These are phyloP conservation scores for Solanum gracilifrons DNA, from an alignment of 257 asterid genomes.

Conservation along the genomic window DNA sequence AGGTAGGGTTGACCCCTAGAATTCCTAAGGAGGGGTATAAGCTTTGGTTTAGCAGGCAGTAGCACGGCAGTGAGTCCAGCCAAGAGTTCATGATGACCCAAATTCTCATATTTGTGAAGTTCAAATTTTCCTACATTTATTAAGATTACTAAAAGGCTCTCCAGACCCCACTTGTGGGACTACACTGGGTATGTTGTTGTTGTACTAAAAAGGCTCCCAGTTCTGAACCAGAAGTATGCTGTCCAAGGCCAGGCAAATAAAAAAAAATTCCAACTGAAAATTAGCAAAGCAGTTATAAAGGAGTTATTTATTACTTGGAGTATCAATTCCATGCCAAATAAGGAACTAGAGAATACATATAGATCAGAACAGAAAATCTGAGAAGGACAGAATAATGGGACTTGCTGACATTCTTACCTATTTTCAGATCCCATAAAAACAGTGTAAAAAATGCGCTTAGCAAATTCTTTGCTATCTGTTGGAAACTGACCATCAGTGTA, in stretches of 20 bases:
- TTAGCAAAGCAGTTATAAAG: not conserved
- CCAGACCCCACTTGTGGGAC: not conserved
- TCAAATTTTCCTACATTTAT: not conserved
- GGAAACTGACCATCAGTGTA: constrained; percentile 73
- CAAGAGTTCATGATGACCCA: not conserved
- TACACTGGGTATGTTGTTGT: not conserved
- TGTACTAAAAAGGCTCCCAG: not conserved
- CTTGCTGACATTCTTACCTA: constrained; percentile 35
- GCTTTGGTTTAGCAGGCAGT: not conserved
- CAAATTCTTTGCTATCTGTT: constrained; percentile 80
- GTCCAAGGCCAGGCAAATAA: not conserved
- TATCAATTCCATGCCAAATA: not conserved
- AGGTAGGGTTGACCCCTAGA: not conserved
- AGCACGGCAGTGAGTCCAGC: not conserved
- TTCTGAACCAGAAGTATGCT: not conserved
- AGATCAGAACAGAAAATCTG: not conserved
- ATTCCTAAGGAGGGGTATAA: not conserved
- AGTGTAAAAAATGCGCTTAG: constrained; percentile 81
- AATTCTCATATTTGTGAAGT: not conserved
- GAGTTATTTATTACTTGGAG: not conserved
- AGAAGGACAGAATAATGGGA: not conserved
- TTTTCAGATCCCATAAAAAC: constrained; percentile 93
- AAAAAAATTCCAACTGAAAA: not conserved
- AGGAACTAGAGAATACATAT: not conserved
- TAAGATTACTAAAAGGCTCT: not conserved